Evolutionary conservation across 352 stramenopile genomes (phyloP), one percentile per base, ranked within the genome.

Genomic region (Thalassiosira livingstoniorum): DNA sequence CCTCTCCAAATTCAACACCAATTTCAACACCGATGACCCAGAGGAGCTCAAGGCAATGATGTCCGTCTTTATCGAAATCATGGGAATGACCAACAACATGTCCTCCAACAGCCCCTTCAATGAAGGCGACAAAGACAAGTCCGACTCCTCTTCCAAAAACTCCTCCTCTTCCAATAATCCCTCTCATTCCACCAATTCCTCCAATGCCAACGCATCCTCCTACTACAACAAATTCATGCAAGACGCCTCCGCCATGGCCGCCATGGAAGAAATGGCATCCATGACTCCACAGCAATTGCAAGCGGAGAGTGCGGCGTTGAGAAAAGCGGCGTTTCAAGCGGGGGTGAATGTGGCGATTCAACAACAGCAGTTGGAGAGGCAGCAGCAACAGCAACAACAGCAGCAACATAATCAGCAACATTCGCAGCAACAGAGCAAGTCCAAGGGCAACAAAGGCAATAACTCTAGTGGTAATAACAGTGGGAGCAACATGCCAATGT

Each of bases 51-150:
- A 91, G 60, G 78, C 85, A 23, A 64, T 91, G 4, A 86, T 87
- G 70, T 70, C 37, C 21, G 87, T 91, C 78, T 91, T 91, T 82
- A 73, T 88, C 18, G 85, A 91, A 78, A 83, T 89, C n/a, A 89
- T 91, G 82, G 82, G 82, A 15, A 83, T 88, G 62, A 70, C 58
- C 58, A 78, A 72, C 21, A 71, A 60, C 31, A 57, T 62, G 29
- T 27, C 15, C 2, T 61, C 23, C 7, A 54, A 23, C 47, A 43
- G 31, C 21, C 61, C 43, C 42, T 75, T 21, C 18, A 76, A 34
- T 45, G 18, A 10, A 51, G 18, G n/a, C n/a, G 69, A 43, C 47
- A 57, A 66, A 21, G 58, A 51, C 39, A 35, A 64, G 29, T 27
- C 61, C 42, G 23, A 54, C 15, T 37, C 42, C 13, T 64, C 34